Base-by-base conservation (phyloP, 2,329 filamentous ascomycete genomes). In the Fusarium dimerum region DNA sequence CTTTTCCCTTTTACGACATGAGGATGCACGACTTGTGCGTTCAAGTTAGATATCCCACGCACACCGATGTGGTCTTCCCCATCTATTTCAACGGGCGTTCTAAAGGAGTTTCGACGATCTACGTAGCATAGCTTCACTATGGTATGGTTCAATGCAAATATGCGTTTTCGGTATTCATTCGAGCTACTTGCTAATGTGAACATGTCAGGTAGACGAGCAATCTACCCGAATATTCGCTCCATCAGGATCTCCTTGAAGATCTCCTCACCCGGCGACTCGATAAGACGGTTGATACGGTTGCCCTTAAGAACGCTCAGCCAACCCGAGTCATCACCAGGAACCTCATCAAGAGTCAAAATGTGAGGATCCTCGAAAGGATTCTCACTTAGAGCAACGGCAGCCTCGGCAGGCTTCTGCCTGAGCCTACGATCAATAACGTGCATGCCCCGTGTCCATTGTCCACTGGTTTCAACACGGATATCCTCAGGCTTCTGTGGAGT, bases 381-480 rank as follows among this genome's bases (percentile, higher is more conserved):
- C 60, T 75, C 66, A 56, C 77, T 68, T 63, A 76, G 59, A 43
- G 71, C 65, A 30, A 74, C 65, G 42, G 71, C 69, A 11, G 69
- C 64, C 55, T 77, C 76, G 11, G 73, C 78, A 6, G 77, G 78
- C 66, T 84, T 83, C 56, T 74, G 77, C 48, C 84, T 74, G 38
- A 75, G 73, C 42, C 94, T 81, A 36, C 85, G 80, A 76, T 99
- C 94, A 40, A 92, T 78, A 32, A 97, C 80, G 66, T 92, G 92
- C 86, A 94, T 92, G 2, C 94, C 93, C 51, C 90, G 80, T 43
- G 92, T 96, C 94, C 94, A 99, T 76, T 97, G 94, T 2, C 93
- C 94, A 3, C 83, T 76, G 0, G 92, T 95, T 74, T 99, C 94
- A 40, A 99, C 78, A 17, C 94, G 82, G 50, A 99, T 87, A 69